Percentiles rank a stretch among this genome's conserved stretches.
These are phyloP conservation scores for Diaporthe sp. DNA, from an alignment of 2,329 filamentous ascomycete genomes.

Conservation along the genomic window DNA sequence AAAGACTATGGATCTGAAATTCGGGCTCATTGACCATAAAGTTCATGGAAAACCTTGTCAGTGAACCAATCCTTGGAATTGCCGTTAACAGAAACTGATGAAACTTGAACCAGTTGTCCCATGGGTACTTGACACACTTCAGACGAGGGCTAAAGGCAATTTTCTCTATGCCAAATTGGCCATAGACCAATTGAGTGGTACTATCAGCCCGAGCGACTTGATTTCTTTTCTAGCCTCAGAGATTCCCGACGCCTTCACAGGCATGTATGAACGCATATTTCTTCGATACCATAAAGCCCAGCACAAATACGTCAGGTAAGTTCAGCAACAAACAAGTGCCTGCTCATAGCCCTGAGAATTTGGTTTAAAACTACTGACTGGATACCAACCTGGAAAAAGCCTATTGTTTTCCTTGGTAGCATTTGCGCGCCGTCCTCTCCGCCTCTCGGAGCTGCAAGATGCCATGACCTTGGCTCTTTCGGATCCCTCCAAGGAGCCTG, in stretches of 20 bases:
- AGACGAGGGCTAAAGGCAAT: not conserved
- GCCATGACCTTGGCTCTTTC: not conserved
- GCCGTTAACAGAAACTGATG: not conserved
- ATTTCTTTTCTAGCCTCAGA: not conserved
- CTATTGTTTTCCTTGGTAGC: not conserved
- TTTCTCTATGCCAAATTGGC: not conserved
- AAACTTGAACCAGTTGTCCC: not conserved
- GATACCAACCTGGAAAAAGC: not conserved
- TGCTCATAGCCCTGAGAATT: not conserved
- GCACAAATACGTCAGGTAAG: not conserved
- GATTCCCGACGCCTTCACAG: not conserved
- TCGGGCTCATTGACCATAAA: not conserved
- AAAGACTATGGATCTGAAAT: not conserved
- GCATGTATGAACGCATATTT: not conserved
- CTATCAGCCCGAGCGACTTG: not conserved
- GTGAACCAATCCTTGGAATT: not conserved
- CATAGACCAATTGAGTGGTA: not conserved
- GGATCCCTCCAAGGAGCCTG: not conserved
- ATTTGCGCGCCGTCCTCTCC: not conserved
- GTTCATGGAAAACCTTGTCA: not conserved
- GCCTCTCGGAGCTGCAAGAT: not conserved
- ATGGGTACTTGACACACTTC: not conserved
- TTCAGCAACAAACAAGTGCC: not conserved
- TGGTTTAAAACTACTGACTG: not conserved
- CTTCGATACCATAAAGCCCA: not conserved